These are phyloP conservation scores for Debaryomyces prosopidis DNA, from an alignment of 805 yeast genomes.

Conservation along the genomic window DNA sequence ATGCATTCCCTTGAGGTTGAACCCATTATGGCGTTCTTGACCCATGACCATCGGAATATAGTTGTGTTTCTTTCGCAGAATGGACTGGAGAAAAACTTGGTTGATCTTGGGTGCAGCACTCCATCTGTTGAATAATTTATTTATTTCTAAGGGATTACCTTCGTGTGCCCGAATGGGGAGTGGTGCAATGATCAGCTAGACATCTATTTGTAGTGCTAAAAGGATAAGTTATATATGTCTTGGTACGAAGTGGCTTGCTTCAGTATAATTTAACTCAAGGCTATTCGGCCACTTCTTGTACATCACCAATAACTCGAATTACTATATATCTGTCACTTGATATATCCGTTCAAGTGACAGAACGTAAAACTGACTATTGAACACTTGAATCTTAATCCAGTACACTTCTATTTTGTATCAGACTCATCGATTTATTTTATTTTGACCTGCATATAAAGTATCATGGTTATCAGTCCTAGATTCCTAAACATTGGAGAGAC, in stretches of 20 bases:
- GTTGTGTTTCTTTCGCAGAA: constrained; percentile 46
- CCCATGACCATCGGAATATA: constrained; percentile 69
- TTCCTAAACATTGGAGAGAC: too few relatives aligned
- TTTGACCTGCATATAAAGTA: too few relatives aligned
- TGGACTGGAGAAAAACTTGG: constrained; percentile 64
- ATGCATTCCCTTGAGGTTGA: constrained; percentile 72
- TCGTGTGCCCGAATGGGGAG: constrained; percentile 76
- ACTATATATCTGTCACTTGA: too few relatives aligned
- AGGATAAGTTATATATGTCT: not conserved
- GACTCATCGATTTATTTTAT: too few relatives aligned
- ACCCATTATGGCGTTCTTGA: constrained; percentile 61
- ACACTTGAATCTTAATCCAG: too few relatives aligned
- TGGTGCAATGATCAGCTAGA: constrained; percentile 64
- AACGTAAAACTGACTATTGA: too few relatives aligned
- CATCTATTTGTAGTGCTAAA: constrained; percentile 27
- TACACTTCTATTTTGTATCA: too few relatives aligned
- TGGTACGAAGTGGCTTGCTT: not conserved
- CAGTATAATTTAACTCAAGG: too few relatives aligned
- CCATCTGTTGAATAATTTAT: constrained; percentile 50
- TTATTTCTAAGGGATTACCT: constrained; percentile 65
- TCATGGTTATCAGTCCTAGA: too few relatives aligned
- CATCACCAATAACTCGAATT: too few relatives aligned
- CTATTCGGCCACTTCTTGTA: too few relatives aligned
- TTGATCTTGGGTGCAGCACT: constrained; percentile 76
- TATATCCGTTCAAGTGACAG: too few relatives aligned